A percentile compares a stretch with the other conserved stretches of the same genome.
phyloP scores from a whole-genome alignment of 768 basidiomycete genomes.

The Cantharellus anzutake region DNA sequence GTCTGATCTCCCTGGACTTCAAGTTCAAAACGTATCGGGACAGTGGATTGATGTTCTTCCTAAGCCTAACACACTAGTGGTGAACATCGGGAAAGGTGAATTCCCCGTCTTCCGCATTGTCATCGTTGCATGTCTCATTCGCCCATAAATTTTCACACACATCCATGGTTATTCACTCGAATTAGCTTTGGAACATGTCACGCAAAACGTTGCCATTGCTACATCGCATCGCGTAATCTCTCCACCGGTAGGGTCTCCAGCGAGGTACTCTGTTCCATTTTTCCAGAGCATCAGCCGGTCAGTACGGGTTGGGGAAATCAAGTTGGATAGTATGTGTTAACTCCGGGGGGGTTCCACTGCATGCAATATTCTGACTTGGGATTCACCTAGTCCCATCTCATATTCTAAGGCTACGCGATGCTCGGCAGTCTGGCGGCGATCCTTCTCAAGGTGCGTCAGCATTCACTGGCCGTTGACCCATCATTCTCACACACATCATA shows the following conservation, averaged over 20 bases:
- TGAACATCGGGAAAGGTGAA: slow-evolving; percentile 63
- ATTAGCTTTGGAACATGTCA: slow-evolving; percentile 57
- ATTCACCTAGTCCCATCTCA: slow-evolving; percentile 39
- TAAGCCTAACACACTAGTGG: slow-evolving; percentile 59
- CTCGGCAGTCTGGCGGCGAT: slow-evolving; percentile 29
- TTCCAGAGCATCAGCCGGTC: slow-evolving; percentile 62
- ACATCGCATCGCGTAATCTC: slow-evolving; percentile 69
- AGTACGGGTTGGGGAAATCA: slow-evolving; percentile 26
- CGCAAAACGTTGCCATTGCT: slow-evolving; percentile 54
- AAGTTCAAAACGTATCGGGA: slow-evolving; percentile 65
- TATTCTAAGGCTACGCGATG: slow-evolving; percentile 37
- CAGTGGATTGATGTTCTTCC: slow-evolving; percentile 72
- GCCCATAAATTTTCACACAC: neutral
- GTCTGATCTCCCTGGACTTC: slow-evolving; percentile 51
- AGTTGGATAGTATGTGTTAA: slow-evolving; percentile 19
- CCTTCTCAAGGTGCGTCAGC: slow-evolving; percentile 20
- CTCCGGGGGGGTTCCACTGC: slow-evolving; percentile 26
- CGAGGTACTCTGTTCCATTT: slow-evolving; percentile 70
- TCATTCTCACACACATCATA: slow-evolving; percentile 13
- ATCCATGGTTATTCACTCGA: neutral
- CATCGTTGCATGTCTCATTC: neutral
- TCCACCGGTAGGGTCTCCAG: slow-evolving; percentile 31
- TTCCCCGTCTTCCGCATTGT: neutral
- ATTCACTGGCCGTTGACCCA: slow-evolving; percentile 12
- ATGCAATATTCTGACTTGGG: neutral